Conservation (phyloP, 306 rosid species). For the Quercus bicolor region DNA sequence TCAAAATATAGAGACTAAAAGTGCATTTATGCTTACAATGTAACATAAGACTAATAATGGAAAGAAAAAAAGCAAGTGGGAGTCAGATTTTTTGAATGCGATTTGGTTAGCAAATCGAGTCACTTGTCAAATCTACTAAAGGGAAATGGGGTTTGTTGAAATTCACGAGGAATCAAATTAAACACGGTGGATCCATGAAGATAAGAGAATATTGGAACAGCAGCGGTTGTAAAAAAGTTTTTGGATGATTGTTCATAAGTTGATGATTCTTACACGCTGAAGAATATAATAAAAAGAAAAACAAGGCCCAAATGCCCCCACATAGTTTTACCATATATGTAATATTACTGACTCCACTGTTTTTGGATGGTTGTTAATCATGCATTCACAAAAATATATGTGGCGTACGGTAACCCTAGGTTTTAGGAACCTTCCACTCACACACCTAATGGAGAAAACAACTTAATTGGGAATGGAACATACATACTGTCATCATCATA, state of each 20-base stretch:
- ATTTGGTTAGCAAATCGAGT: not conserved
- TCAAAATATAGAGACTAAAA: no score
- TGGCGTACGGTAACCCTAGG: not conserved
- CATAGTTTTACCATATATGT: no score
- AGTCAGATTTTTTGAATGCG: no score
- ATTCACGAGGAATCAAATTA: not conserved
- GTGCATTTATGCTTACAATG: no score
- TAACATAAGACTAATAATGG: no score
- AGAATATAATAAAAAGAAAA: not conserved
- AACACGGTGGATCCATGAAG: not conserved
- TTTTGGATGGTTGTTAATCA: not conserved
- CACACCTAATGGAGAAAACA: not conserved
- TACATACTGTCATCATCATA: not conserved
- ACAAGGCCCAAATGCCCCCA: not conserved
- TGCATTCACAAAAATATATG: not conserved
- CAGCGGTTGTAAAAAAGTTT: not conserved
- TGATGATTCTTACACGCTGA: no score
- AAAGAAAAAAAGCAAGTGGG: no score
- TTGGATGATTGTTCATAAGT: not conserved
- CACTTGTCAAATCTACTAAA: not conserved
- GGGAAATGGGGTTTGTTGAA: not conserved
- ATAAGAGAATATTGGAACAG: not conserved
- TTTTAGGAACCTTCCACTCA: slow-evolving; percentile 4
- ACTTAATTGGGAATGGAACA: not conserved
- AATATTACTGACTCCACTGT: not conserved